Evolutionary conservation across 208 protist genomes (phyloP), one percentile per base, ranked within the genome.

Genomic region (Trypanosoma avium): DNA sequence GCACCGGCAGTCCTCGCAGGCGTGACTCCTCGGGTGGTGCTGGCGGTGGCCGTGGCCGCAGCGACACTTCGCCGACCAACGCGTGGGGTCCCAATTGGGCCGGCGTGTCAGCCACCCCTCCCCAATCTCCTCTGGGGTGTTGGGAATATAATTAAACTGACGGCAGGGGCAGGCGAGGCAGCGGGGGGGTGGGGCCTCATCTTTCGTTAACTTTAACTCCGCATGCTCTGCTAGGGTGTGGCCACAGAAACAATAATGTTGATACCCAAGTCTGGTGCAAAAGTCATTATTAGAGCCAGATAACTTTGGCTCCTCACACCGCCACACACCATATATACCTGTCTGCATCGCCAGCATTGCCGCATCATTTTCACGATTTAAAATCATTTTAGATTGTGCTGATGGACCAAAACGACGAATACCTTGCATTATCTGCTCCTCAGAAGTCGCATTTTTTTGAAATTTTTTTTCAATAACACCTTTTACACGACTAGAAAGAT

Each of bases 121-220:
- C 6, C 92, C 89, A 40, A 95, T 93, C 59, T 95, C 90, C 50
- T 93, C 87, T 17, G 92, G 92, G 12, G 74, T 74, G 60, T 88
- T 93, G 13, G 92, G 92, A 6, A 95, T 60, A 68, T 92, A 97
- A 45, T 74, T 68, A 43, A 86, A 97, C 24, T 64, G n/a, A 4
- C 32, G 26, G 69, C 89, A 97, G 2, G 12, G 29, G 45, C 89
- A 95, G 22, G 67, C 58, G 0, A 45, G 61, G 32, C 68, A 74
- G 21, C 15, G 3, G 1, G 68, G 68, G 12, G 60, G 5, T 1
- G 54, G n/a, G 13, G 67, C 55, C n/a, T 33, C 38, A 32, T 53
- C 56, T 21, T 60, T 48, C 33, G 53, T 1, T 4, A 32, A 33
- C 27, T 58, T 58, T 43, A 45, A 53, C 42, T 48, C 17, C n/a